phyloP scores from a whole-genome alignment of 148 eudicot species.

The Persicaria maculosa region DNA sequence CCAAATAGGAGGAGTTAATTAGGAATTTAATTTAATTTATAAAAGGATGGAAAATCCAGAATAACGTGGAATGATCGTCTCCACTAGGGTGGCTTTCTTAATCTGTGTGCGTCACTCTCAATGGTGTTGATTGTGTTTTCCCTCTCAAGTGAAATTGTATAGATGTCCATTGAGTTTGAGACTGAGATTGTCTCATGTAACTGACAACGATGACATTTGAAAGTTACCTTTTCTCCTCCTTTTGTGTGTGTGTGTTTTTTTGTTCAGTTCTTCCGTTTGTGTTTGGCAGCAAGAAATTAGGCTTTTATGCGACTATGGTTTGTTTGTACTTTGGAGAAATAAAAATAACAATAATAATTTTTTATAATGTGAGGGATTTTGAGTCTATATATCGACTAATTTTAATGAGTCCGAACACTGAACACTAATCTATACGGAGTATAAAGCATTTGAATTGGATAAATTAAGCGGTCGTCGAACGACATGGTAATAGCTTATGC shows the following conservation, averaged over 20 bases:
- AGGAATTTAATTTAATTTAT: not conserved
- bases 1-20: not conserved
- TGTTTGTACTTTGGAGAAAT: too few relatives aligned
- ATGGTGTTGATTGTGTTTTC: not conserved
- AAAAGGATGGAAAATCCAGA: not conserved
- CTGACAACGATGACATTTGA: not conserved
- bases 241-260: not conserved
- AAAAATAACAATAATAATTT: too few relatives aligned
- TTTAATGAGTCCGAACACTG: too few relatives aligned
- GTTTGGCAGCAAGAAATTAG: too few relatives aligned
- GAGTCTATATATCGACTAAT: too few relatives aligned
- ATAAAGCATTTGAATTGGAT: too few relatives aligned
- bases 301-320: too few relatives aligned
- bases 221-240: not conserved
- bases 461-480: too few relatives aligned
- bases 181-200: conserved; percentile 2
- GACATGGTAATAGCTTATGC: too few relatives aligned
- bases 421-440: too few relatives aligned
- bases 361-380: too few relatives aligned
- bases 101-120: not conserved
- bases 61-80: not conserved
- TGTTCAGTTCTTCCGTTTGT: not conserved
- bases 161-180: not conserved
- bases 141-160: not conserved
- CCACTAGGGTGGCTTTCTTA: conserved; percentile 7